Evolutionary conservation across 2,329 filamentous ascomycete genomes (phyloP).

Genomic region (Rhinocladiella mackenziei): DNA sequence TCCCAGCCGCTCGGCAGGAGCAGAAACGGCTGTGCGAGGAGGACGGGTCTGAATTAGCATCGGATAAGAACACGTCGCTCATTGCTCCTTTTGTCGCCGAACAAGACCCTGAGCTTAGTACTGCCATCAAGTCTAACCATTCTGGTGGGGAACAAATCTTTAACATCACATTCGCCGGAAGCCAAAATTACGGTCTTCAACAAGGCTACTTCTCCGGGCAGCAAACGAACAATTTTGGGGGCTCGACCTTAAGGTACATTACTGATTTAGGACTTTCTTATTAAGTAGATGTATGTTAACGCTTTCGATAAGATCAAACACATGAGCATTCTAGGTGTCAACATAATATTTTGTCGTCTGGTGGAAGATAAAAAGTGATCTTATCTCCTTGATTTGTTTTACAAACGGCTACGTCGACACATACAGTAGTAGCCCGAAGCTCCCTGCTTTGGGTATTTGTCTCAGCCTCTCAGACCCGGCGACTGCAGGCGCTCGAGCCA

Average conservation of each 20-base stretch:
- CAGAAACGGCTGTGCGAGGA: slow-evolving; percentile 28
- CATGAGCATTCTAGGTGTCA: too few species aligned
- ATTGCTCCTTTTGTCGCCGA: slow-evolving; percentile 4
- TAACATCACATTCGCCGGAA: slow-evolving; percentile 5
- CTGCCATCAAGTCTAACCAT: slow-evolving; percentile 10
- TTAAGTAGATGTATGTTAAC: too few species aligned
- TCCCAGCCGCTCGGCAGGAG: slow-evolving; percentile 27
- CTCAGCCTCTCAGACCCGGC: too few species aligned
- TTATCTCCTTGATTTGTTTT: too few species aligned
- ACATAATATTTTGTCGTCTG: too few species aligned
- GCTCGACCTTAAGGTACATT: background rate
- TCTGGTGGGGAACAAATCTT: slow-evolving; percentile 23
- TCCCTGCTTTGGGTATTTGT: too few species aligned
- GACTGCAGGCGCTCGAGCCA: too few species aligned
- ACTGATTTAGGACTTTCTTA: background rate
- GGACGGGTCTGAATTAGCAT: slow-evolving; percentile 22
- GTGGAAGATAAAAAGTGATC: too few species aligned
- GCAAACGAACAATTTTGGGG: slow-evolving; percentile 8
- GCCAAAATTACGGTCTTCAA: slow-evolving; percentile 35
- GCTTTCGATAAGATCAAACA: too few species aligned
- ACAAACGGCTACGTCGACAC: too few species aligned
- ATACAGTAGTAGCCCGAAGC: too few species aligned
- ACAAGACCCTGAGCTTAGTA: slow-evolving; percentile 5
- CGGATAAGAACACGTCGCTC: slow-evolving; percentile 3
- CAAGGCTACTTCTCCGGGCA: slow-evolving; percentile 39